Base-by-base conservation (phyloP, 2,329 filamentous ascomycete species). In the Cladophialophora immunda region DNA sequence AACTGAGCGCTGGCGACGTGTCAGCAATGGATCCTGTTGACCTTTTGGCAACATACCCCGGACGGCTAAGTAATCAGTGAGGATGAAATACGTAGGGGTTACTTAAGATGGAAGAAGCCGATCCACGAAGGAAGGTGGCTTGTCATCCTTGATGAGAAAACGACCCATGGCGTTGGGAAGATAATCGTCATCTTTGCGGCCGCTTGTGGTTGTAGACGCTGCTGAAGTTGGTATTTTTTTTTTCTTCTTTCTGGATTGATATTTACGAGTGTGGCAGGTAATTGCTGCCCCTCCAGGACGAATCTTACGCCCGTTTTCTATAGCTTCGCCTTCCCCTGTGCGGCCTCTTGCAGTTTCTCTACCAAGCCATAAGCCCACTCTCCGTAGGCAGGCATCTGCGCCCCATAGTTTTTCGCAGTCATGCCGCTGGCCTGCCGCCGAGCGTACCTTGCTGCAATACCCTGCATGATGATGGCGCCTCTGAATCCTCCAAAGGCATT, bases 361-460 rank as follows among this genome's bases (percentile, higher is more conserved):
- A 94, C 89, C 73, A 93, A 80, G 65, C 85, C 83, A 92, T 93
- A 97, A 5, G 93, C 92, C 73, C 91, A 84, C 78, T 92, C 85
- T 0, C 90, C 93, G 82, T 94, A 87, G 25, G 91, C 89, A 54
- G 82, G 84, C 80, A 92, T 89, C 77, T 87, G 86, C 63, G 81
- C 82, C 1, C 85, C 93, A 79, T 97, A 92, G 50, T 89, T 85
- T 72, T 84, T 86, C 6, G 95, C 95, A 77, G 91, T 87, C 65
- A 88, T 91, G 78, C 93, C 97, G 80, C 93, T 97, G 41, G 95
- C 95, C 84, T 98, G 94, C 57, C 94, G 83, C 56, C 86, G 81
- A 29, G 95, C 95, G 78, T 91, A 91, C 70, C 95, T 83, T 58
- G 95, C 95, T 57, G 94, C 94, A 77, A 99, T 98, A 2, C 95